Base-by-base conservation (phyloP, 106 monocot genomes). In the Triglochin maritima region DNA sequence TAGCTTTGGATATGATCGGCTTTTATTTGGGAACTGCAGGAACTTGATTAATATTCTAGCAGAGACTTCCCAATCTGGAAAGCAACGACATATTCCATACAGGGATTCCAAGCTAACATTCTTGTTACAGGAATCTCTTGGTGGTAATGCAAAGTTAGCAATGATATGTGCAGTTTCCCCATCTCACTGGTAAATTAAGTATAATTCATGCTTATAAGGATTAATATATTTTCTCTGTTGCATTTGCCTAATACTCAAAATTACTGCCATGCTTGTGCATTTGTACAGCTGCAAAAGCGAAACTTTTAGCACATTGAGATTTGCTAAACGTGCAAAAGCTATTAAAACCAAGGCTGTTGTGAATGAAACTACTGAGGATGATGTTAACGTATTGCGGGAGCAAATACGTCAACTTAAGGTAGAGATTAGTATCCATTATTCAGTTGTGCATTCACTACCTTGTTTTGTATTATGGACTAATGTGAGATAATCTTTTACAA, bases 141-240 rank as follows among this genome's bases (percentile, higher is more conserved):
- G 98, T 71, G 98, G 98, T 55, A 99, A 99, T 83, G 92, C 92
- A 6, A 99, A 92, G 75, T 71, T 99, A 17, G 91, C 89, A 56
- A 99, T 99, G 92, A 84, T 99, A 55, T 99, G 98, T 79, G 86
- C 88, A 47, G 72, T 99, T 69, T 99, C 98, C 69, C 98, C 88
- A 53, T 92, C 86, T 44, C 76, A 81, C 45, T 83, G 92, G 93
- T 88, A 53, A 57, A n/a, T 42, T 57, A 47, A 59, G 9, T n/a
- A 64, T 14, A 7, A n/a, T 47, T 3, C 16, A 46, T 9, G 10
- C 11, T n/a, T 14, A 8, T 44, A 14, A 14, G 44, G 63, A 47
- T 61, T 17, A 9, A 62, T 5, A 16, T 9, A 47, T 11, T 5
- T 46, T n/a, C 41, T 47, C 47, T 14, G 8, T 64, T 48, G 10